phyloP scores from a whole-genome alignment of 306 rosid species.

The Trichosanthes cucumerina region DNA sequence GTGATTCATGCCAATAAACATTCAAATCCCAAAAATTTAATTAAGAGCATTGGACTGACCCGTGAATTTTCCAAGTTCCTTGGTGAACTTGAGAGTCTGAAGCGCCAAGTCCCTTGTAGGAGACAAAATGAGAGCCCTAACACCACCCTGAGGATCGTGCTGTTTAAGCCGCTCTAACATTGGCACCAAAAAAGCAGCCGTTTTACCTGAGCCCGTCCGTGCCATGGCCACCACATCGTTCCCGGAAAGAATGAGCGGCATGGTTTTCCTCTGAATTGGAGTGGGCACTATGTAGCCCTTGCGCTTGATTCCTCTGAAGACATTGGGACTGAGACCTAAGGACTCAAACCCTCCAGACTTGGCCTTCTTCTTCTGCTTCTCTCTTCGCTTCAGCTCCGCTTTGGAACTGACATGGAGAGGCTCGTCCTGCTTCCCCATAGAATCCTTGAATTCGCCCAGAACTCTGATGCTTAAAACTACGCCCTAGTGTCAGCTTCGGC shows the following conservation, averaged over 20 bases:
- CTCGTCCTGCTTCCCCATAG: not conserved
- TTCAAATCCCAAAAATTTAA: not conserved
- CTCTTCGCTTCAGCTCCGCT: constrained; percentile 32
- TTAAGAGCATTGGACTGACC: constrained; percentile 26
- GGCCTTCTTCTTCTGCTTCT: constrained; percentile 47
- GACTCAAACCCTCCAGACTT: constrained; percentile 86
- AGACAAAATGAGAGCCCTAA: constrained; percentile 72
- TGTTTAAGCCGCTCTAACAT: constrained; percentile 74
- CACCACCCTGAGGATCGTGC: constrained; percentile 73
- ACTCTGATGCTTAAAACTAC: not conserved
- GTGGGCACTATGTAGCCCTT: constrained; percentile 90
- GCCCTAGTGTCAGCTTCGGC: not conserved
- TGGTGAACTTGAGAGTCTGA: constrained; percentile 76
- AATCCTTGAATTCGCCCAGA: not conserved
- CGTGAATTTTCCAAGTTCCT: constrained; percentile 61
- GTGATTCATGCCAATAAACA: not conserved
- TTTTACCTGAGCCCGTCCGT: constrained; percentile 93
- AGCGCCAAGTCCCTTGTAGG: constrained; percentile 85
- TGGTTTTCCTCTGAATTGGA: constrained; percentile 87
- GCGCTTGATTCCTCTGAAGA: constrained; percentile 55
- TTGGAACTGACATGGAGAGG: constrained; percentile 33
- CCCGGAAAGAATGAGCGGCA: constrained; percentile 85
- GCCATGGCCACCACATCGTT: constrained; percentile 94
- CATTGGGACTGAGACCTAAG: constrained; percentile 47
- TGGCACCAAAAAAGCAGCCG: constrained; percentile 83